phyloP scores from a whole-genome alignment of 352 stramenopile species.

The Phytophthora capsici region DNA sequence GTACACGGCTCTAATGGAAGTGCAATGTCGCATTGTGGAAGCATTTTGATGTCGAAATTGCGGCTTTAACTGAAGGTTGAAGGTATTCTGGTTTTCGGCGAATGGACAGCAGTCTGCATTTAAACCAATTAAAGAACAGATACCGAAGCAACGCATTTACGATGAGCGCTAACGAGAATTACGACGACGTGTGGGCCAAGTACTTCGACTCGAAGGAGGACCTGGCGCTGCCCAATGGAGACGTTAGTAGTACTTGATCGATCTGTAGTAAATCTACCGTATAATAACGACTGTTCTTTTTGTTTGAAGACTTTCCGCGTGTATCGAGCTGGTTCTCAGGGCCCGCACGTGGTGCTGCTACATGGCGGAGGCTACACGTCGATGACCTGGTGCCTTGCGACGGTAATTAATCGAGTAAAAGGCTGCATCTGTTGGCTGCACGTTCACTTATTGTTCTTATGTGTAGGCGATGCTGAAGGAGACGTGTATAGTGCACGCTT shows the following conservation, averaged over 20 bases:
- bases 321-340: constrained; percentile 71
- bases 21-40: neutral
- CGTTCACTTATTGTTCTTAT: neutral
- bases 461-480: constrained; percentile 76
- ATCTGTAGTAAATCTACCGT: neutral
- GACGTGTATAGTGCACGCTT: constrained; percentile 77
- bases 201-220: constrained; percentile 84
- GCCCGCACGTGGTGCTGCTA: constrained; percentile 81
- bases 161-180: constrained; percentile 18
- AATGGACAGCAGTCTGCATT: neutral
- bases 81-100: neutral
- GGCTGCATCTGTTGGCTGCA: neutral
- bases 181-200: constrained; percentile 59
- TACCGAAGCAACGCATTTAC: neutral
- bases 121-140: constrained; percentile 1
- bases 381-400: constrained; percentile 86
- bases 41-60: neutral
- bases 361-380: constrained; percentile 88
- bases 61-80: constrained; percentile 6
- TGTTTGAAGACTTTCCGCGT: constrained; percentile 73
- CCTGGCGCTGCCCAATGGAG: constrained; percentile 62
- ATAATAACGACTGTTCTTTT: constrained; percentile 10
- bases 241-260: constrained; percentile 43
- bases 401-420: constrained; percentile 35
- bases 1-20: constrained; percentile 2